These are phyloP conservation scores for Ascochyta pisi DNA, from an alignment of 2,329 filamentous ascomycete species.

Conservation along the genomic window DNA sequence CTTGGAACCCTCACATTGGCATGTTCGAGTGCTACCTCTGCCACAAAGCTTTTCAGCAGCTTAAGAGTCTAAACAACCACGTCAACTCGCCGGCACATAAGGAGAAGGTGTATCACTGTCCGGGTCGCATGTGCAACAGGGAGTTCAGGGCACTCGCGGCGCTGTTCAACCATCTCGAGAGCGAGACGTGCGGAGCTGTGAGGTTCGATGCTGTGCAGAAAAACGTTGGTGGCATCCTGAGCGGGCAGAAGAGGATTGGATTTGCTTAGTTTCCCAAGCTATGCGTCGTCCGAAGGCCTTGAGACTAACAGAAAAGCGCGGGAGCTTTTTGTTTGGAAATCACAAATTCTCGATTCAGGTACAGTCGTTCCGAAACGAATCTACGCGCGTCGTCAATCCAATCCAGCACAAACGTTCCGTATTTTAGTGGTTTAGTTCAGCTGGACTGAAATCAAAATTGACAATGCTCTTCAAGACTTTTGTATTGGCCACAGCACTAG, in stretches of 20 bases:
- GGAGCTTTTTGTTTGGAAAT: too few species aligned
- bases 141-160: conserved; percentile 51
- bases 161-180: conserved; percentile 57
- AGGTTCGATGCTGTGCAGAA: conserved; percentile 48
- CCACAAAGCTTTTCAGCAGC: conserved; percentile 50
- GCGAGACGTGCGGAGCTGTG: conserved; percentile 50
- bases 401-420: too few species aligned
- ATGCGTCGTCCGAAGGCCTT: background rate
- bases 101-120: conserved; percentile 56
- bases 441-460: too few species aligned
- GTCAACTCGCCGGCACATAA: conserved; percentile 61
- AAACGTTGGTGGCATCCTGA: background rate
- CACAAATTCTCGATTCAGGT: too few species aligned
- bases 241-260: background rate
- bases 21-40: conserved; percentile 64
- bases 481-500: too few species aligned
- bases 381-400: too few species aligned
- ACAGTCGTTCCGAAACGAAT: too few species aligned
- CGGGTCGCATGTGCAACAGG: conserved; percentile 49
- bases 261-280: background rate
- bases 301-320: background rate
- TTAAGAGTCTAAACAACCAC: conserved; percentile 58
- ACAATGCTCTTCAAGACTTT: too few species aligned
- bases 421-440: too few species aligned
- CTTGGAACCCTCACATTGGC: conserved; percentile 54